Conservation (phyloP, 495 filamentous ascomycete species). For the Hypoxylon perforatum region DNA sequence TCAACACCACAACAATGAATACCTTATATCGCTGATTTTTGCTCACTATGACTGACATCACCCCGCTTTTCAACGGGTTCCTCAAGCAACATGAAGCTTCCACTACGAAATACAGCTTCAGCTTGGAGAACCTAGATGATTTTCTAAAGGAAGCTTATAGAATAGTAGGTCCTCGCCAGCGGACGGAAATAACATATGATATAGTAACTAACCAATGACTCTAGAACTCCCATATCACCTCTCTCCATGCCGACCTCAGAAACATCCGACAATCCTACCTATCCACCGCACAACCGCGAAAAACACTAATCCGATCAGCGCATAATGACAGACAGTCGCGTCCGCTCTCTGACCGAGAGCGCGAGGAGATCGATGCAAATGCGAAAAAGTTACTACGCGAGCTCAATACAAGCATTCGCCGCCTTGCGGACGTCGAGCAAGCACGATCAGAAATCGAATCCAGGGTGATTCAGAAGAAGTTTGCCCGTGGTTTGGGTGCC, state of each 20-base stretch:
- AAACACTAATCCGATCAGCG: slow-evolving; percentile 53
- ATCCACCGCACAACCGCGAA: slow-evolving; percentile 70
- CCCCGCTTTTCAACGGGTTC: slow-evolving; percentile 74
- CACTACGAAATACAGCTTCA: slow-evolving; percentile 57
- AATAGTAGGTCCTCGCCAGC: slow-evolving; percentile 70
- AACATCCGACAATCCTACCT: slow-evolving; percentile 91
- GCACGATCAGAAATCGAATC: slow-evolving; percentile 78
- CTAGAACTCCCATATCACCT: slow-evolving; percentile 86
- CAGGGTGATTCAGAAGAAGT: slow-evolving; percentile 74
- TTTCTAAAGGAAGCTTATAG: slow-evolving; percentile 96
- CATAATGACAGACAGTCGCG: slow-evolving; percentile 48
- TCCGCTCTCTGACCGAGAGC: slow-evolving; percentile 73
- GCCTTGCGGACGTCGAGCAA: slow-evolving; percentile 82
- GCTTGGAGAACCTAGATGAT: slow-evolving; percentile 71
- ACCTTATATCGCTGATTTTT: neutral
- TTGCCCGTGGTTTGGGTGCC: slow-evolving; percentile 66
- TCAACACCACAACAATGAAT: slow-evolving; percentile 16
- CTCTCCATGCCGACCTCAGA: slow-evolving; percentile 79
- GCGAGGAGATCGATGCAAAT: slow-evolving; percentile 83
- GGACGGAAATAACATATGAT: slow-evolving; percentile 10
- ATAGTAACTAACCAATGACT: slow-evolving; percentile 21
- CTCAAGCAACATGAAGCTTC: slow-evolving; percentile 67
- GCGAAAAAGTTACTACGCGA: slow-evolving; percentile 85
- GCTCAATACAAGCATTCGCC: slow-evolving; percentile 78
- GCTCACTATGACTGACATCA: slow-evolving; percentile 73